phyloP scores from a whole-genome alignment of 805 yeast species.

The Ogataea paraovalis region DNA sequence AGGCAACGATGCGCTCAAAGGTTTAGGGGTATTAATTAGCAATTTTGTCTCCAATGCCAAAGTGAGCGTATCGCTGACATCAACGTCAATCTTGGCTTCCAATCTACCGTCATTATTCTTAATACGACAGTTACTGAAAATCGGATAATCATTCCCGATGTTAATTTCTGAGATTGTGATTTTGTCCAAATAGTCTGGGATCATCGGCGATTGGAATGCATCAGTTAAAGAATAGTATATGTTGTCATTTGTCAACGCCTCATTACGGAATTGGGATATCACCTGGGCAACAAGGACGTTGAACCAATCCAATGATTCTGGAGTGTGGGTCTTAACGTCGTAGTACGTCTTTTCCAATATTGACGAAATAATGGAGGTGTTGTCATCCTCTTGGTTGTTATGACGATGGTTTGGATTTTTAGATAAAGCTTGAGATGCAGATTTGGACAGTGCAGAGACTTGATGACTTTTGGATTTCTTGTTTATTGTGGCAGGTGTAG shows the following conservation, averaged over 20 bases:
- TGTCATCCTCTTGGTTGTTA: slow-evolving; percentile 7
- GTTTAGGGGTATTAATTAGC: slow-evolving; percentile 75
- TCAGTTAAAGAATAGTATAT: slow-evolving; percentile 74
- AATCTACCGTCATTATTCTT: slow-evolving; percentile 46
- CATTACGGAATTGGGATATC: slow-evolving; percentile 80
- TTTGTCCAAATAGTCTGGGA: slow-evolving; percentile 79
- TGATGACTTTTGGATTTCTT: slow-evolving; percentile 19
- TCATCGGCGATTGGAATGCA: slow-evolving; percentile 54
- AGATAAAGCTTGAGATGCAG: slow-evolving; percentile 1
- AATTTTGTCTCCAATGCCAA: slow-evolving; percentile 80
- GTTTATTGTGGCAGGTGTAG: slow-evolving; percentile 29
- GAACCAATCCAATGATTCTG: slow-evolving; percentile 96
- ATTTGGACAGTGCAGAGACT: slow-evolving; percentile 7
- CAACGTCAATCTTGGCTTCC: slow-evolving; percentile 90
- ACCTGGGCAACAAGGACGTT: slow-evolving; percentile 91
- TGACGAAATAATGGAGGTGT: slow-evolving; percentile 24
- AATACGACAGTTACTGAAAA: slow-evolving; percentile 88
- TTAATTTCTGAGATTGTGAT: slow-evolving; percentile 82
- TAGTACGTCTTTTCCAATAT: slow-evolving; percentile 90
- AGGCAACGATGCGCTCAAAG: slow-evolving; percentile 83
- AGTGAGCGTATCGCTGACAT: slow-evolving; percentile 79
- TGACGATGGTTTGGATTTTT: slow-evolving; percentile 6
- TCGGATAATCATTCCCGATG: slow-evolving; percentile 93
- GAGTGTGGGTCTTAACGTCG: slow-evolving; percentile 78
- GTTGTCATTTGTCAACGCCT: slow-evolving; percentile 81